Evolutionary conservation across 1,284 basidiomycete genomes (phyloP), one percentile per base, ranked within the genome.

Genomic region (Papiliotrema laurentii): DNA sequence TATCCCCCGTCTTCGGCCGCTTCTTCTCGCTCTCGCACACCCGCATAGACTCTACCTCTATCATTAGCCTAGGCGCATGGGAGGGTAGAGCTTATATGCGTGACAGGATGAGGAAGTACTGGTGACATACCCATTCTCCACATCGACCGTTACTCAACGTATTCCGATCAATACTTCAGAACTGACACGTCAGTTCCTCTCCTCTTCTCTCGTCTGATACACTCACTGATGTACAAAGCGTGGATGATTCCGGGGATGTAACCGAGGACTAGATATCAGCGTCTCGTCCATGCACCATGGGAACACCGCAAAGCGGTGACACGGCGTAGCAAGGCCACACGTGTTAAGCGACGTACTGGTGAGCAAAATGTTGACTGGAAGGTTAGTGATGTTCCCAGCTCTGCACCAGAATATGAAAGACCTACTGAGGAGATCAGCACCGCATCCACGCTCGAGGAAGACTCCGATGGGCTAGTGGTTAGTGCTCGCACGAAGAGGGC

Each of bases 381-480:
- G 24, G 31, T 5, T 36, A 31, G 36, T 26, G 26, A 40, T 19
- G 6, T 22, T 26, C 9, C 39, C 16, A 34, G 22, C 35, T 7
- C n/a, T 10, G 24, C n/a, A 9, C 16, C 19, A 13, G 10, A 40
- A 4, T 11, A 4, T 6, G 19, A 37, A 14, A n/a, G 14, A 50
- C 48, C 50, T 38, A 53, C 51, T 64, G 44, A 69, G 55, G 47
- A 69, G 52, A 49, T 67, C 65, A 27, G 60, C 62, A 38, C 53
- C 53, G 51, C 67, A 69, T 42, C 67, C 67, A 49, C 64, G 58
- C 61, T 69, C 67, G 31, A 69, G 64, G 67, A 69, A 69, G 45
- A 69, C 67, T 56, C 67, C 67, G 30, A 69, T 52, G 52, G 66
- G 66, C 58, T 60, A 47, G 18, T 10, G 16, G 3, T 24, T 37